Conservation (phyloP, 164 flowering plant species). For the Kingdonia uniflora region DNA sequence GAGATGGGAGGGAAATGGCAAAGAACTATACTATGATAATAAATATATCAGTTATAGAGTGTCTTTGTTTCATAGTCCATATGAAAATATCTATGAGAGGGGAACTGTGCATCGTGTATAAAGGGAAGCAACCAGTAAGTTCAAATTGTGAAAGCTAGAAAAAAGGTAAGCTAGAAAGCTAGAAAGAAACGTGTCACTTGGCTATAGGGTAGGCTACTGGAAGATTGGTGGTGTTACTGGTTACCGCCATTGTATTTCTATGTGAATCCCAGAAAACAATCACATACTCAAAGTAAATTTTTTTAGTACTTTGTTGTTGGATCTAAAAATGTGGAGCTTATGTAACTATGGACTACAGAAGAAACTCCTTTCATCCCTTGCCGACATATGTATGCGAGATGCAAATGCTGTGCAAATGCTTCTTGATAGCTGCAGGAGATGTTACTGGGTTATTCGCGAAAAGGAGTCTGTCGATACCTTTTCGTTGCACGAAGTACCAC, state of each 20-base stretch:
- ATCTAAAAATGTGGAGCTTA: constrained; percentile 89
- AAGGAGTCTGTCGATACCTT: constrained; percentile 68
- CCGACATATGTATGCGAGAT: constrained; percentile 93
- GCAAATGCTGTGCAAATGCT: constrained; percentile 98
- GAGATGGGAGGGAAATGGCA: constrained; percentile 76
- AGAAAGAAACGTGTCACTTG: constrained; percentile 71
- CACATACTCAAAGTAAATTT: constrained; percentile 85
- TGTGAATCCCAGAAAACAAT: constrained; percentile 80
- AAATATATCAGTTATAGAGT: too few relatives aligned
- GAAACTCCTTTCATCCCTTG: constrained; percentile 92
- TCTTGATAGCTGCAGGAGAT: constrained; percentile 95
- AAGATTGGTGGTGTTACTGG: constrained; percentile 85
- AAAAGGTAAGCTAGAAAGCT: constrained; percentile 88
- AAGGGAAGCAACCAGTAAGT: too few relatives aligned
- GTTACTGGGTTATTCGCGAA: constrained; percentile 89
- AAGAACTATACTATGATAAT: too few relatives aligned
- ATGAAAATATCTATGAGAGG: too few relatives aligned
- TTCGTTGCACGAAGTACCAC: constrained; percentile 43
- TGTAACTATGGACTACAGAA: constrained; percentile 96
- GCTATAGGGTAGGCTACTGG: constrained; percentile 48
- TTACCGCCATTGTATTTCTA: constrained; percentile 76
- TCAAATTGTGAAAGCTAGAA: too few relatives aligned
- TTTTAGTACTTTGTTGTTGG: constrained; percentile 76
- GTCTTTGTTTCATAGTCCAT: too few relatives aligned
- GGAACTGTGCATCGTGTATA: too few relatives aligned